These are phyloP conservation scores for Saturnispora mendoncae DNA, from an alignment of 805 yeast genomes.

Conservation along the genomic window DNA sequence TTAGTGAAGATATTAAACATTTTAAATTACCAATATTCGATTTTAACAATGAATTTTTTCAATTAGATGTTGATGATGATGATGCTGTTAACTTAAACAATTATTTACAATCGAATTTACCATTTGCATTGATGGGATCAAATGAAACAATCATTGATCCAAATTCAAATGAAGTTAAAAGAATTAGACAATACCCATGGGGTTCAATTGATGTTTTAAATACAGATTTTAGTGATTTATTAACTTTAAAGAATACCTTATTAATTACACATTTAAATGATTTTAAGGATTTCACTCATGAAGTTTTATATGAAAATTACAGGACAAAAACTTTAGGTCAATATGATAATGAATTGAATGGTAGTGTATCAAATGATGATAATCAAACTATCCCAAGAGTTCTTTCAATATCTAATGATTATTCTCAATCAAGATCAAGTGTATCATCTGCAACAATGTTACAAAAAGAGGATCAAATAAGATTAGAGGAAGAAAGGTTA, in stretches of 20 bases:
- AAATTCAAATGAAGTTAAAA: conserved; percentile 29
- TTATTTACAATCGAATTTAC: conserved; percentile 39
- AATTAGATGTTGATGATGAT: conserved; percentile 24
- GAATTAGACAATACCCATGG: conserved; percentile 59
- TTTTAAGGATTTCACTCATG: conserved; percentile 83
- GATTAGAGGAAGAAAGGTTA: conserved; percentile 81
- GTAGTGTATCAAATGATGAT: neutral
- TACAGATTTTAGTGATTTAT: conserved; percentile 71
- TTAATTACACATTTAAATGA: conserved; percentile 81
- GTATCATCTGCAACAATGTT: conserved; percentile 9
- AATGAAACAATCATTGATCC: conserved; percentile 32
- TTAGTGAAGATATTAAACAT: conserved; percentile 65
- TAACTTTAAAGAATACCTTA: conserved; percentile 67
- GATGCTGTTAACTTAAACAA: conserved; percentile 26
- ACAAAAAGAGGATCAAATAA: conserved; percentile 77
- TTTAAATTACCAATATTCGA: conserved; percentile 68
- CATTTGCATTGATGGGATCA: conserved; percentile 62
- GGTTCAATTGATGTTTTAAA: conserved; percentile 51
- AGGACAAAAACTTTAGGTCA: conserved; percentile 50
- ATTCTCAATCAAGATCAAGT: neutral
- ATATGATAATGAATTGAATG: conserved; percentile 1
- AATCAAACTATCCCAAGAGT: conserved; percentile 7
- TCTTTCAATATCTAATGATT: conserved; percentile 8
- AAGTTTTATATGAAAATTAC: conserved; percentile 76
- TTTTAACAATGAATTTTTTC: conserved; percentile 53